These are phyloP conservation scores for Alternaria solani DNA, from an alignment of 2,329 filamentous ascomycete species.

Conservation along the genomic window DNA sequence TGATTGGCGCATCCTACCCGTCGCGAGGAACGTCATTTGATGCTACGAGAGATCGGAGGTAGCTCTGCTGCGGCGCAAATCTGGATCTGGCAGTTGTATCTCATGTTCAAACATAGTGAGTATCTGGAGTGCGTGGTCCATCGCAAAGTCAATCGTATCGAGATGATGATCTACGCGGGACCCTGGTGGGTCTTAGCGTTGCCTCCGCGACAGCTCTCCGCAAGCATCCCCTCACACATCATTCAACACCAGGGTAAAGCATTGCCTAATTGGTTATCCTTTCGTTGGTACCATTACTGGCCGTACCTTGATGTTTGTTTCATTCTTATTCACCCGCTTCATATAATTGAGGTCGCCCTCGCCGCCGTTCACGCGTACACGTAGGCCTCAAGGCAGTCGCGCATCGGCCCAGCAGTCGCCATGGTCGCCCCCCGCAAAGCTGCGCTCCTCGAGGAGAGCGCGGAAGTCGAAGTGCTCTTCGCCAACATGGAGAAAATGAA, in stretches of 20 bases:
- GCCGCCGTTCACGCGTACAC: constrained; percentile 4
- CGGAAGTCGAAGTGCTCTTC: constrained; percentile 71
- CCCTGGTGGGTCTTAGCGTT: constrained; percentile 37
- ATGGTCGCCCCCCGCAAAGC: constrained; percentile 65
- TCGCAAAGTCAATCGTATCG: not conserved
- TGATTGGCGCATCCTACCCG: constrained; percentile 1
- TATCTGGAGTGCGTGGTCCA: not conserved
- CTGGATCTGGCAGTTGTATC: not conserved
- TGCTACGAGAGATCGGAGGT: not conserved
- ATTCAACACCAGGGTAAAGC: not conserved
- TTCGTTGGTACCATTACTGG: constrained; percentile 5
- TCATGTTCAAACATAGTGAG: not conserved
- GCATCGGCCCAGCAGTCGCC: constrained; percentile 29
- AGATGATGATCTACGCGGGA: constrained; percentile 20
- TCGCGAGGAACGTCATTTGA: not conserved
- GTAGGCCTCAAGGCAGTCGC: constrained; percentile 27
- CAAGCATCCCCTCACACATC: constrained; percentile 36
- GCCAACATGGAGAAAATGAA: constrained; percentile 89
- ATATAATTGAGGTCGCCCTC: constrained; percentile 12
- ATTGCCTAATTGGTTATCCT: constrained; percentile 3
- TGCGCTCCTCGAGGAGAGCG: constrained; percentile 70
- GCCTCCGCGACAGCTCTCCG: constrained; percentile 32
- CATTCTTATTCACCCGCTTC: constrained; percentile 8
- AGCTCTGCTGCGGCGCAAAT: not conserved
- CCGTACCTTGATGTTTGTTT: constrained; percentile 9